Evolutionary conservation across 2,329 filamentous ascomycete species (phyloP), one percentile per base, ranked within the genome.

Genomic region (Xylariaceae sp.): DNA sequence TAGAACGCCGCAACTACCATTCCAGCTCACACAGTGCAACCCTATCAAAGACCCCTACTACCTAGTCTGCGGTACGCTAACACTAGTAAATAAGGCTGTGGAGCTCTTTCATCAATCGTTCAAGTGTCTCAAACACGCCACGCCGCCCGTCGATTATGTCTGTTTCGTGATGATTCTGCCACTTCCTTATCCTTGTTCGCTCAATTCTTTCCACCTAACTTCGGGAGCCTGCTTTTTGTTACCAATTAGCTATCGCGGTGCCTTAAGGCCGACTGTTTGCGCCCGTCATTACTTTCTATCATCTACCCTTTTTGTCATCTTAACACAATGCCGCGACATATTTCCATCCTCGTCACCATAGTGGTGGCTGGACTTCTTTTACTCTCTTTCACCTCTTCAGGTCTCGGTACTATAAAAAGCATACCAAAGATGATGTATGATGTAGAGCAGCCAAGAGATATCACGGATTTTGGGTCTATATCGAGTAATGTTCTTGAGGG

Each of bases 401-500:
- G 86, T 52, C 78, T 82, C 33, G 48, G 56, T 34, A 24, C 40
- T 16, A 60, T 66, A 9, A 61, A 62, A 31, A 56, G 55, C 37
- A 56, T 63, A 41, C 60, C 64, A 23, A 67, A 63, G 11, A 52
- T 66, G 3, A 41, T 65, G 17, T 67, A 68, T 11, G 52, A 56
- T 46, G 28, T 54, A 6, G 53, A 41, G 17, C 65, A 58, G 39
- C 51, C 56, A 39, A 58, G 54, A 43, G 54, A 54, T 9, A 69
- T 66, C 16, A 63, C 78, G 19, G 79, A 79, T 50, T 66, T 84
- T 26, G 72, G 72, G 31, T 64, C 71, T 26, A 64, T 84, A 24
- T 75, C 83, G 1, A 73, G 76, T 23, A 74, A 74, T 39, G 74
- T 88, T 16, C 78, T 92, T 19, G 79, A 81, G 16, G 90, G 89